These are phyloP conservation scores for Ziziphus jujuba DNA, from an alignment of 306 rosid species.

Conservation along the genomic window DNA sequence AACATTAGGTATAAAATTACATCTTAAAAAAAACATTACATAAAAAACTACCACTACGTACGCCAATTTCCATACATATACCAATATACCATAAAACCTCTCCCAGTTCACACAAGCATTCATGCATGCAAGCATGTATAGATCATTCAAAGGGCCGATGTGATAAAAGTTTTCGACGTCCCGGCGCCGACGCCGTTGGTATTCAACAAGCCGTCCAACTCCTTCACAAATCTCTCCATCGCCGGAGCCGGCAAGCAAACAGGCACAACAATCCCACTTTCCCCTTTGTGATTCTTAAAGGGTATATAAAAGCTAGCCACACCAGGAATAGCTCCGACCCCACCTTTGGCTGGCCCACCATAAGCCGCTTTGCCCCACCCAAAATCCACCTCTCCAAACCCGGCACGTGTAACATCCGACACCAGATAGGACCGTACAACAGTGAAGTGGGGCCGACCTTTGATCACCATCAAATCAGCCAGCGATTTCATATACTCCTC, in stretches of 20 bases:
- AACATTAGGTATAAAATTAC: too few relatives aligned
- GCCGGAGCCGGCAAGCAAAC: slow-evolving; percentile 31
- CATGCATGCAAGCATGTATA: too few relatives aligned
- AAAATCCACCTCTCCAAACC: slow-evolving; percentile 25
- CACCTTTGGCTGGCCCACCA: slow-evolving; percentile 29
- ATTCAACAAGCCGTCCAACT: neutral
- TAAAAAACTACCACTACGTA: too few relatives aligned
- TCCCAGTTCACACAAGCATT: too few relatives aligned
- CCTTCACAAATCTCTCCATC: slow-evolving; percentile 39
- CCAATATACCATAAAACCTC: too few relatives aligned
- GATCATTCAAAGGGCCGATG: too few relatives aligned
- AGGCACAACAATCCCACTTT: slow-evolving; percentile 33
- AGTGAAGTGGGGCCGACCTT: slow-evolving; percentile 22
- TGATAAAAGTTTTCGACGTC: too few relatives aligned
- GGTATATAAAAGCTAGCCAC: slow-evolving; percentile 4
- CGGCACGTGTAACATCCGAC: slow-evolving; percentile 28
- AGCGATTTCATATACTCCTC: slow-evolving; percentile 47
- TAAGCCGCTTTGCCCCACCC: slow-evolving; percentile 55
- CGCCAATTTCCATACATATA: too few relatives aligned
- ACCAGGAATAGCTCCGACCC: slow-evolving; percentile 1
- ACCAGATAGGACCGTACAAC: neutral
- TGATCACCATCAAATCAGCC: slow-evolving; percentile 34
- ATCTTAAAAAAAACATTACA: too few relatives aligned
- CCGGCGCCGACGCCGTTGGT: too few relatives aligned
- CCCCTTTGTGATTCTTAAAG: slow-evolving; percentile 23